Base-by-base conservation (phyloP, 768 basidiomycete genomes). In the Lentinus tigrinus region DNA sequence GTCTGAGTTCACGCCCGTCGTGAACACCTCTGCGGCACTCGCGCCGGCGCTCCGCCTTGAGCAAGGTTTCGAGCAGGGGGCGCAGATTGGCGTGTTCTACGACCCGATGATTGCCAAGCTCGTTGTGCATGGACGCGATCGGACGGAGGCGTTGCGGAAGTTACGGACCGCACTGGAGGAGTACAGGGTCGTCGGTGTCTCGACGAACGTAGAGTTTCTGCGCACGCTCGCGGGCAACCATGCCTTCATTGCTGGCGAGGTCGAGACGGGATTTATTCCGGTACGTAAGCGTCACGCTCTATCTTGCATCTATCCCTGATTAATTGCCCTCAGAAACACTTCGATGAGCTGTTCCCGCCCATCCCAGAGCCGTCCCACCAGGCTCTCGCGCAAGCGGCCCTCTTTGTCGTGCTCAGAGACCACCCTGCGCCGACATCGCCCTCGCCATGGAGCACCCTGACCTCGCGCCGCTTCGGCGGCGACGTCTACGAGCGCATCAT, bases 81-180 rank as follows among this genome's bases (percentile, higher is more conserved):
- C 89, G 16, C 84, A 88, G 62, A 93, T 93, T 42, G 90, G 91
- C 21, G 89, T 94, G 1, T 94, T 86, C 71, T 95, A 95, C 69
- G 93, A 95, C 65, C 92, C 93, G 0, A 87, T 95, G 85, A 94
- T 95, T 57, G 87, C 91, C 3, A 95, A 95, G 70, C 85, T 97
- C 5, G 89, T 98, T 17, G 92, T 91, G 9, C 91, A 93, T 63
- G 95, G 92, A 14, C 76, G 84, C 26, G 89, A 95, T 71, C 82
- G 95, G 21, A 84, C 84, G 2, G 92, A 95, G 67, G 95, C 95
- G 0, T 71, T 98, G 66, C 79, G 92, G 17, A 79, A 92, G 67
- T 78, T 97, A 59, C 75, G 91, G 3, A 85, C 84, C 55, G 93
- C 92, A 4, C 72, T 97, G 39, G 91, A 89, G 52, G 88, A 95